Conservation (phyloP, 2,329 filamentous ascomycete species). For the Cryphonectria radicalis region DNA sequence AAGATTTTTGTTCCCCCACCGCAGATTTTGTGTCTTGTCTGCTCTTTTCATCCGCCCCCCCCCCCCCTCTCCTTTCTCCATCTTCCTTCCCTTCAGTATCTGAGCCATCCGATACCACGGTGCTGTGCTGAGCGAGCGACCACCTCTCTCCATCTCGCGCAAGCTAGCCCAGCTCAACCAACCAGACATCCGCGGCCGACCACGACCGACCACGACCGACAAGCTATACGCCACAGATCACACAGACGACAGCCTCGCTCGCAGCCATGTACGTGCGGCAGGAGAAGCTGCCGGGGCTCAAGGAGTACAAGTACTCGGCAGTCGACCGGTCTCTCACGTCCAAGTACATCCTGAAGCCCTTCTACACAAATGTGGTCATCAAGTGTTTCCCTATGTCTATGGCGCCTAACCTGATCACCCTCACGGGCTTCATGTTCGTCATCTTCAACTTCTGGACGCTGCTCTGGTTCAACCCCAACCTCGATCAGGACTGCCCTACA, state of each 20-base stretch:
- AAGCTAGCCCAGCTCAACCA: not conserved
- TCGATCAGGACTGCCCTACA: conserved; percentile 88
- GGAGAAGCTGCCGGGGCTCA: conserved; percentile 83
- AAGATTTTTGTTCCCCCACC: not conserved
- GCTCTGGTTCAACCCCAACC: conserved; percentile 92
- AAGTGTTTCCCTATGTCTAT: conserved; percentile 93
- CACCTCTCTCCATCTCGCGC: not conserved
- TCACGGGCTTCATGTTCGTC: conserved; percentile 89
- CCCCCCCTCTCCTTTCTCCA: too few relatives aligned
- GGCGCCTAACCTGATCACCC: conserved; percentile 87
- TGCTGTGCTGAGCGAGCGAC: not conserved
- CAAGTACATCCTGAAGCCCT: conserved; percentile 94
- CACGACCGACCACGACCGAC: too few relatives aligned
- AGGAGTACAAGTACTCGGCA: conserved; percentile 92
- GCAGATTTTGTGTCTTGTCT: not conserved
- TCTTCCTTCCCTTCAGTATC: not conserved
- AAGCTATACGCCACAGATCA: not conserved
- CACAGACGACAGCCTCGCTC: conserved; percentile 33
- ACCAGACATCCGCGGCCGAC: not conserved
- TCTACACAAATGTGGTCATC: conserved; percentile 95
- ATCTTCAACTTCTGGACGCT: conserved; percentile 87
- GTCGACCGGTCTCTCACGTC: conserved; percentile 91
- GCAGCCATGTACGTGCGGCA: conserved; percentile 87
- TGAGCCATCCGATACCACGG: not conserved
- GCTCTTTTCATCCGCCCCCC: too few relatives aligned